Conservation (phyloP, 148 eudicot genomes). For the Salicornia ramosissima region DNA sequence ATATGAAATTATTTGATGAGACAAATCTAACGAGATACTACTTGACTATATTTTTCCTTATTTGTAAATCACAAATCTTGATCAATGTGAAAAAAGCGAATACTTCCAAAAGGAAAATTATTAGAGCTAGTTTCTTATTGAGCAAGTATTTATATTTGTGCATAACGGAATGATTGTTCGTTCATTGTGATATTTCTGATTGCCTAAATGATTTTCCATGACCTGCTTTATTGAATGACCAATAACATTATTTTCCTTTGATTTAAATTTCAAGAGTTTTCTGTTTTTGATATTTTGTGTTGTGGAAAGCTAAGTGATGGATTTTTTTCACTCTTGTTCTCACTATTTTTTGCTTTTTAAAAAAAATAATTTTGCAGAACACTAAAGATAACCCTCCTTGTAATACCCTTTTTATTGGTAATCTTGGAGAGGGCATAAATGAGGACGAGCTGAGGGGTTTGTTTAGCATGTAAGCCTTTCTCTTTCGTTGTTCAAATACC, state of each 20-base stretch:
- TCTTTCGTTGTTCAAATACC: slow-evolving; percentile 9
- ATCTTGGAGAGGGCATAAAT: slow-evolving; percentile 82
- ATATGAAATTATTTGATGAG: too few relatives aligned
- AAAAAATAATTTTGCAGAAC: slow-evolving; percentile 83
- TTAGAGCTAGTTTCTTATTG: too few relatives aligned
- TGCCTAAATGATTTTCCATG: neutral
- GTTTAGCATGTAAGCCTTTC: slow-evolving; percentile 58
- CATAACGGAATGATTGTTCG: too few relatives aligned
- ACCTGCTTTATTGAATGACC: neutral
- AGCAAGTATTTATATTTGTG: too few relatives aligned
- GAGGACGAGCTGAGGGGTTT: slow-evolving; percentile 94
- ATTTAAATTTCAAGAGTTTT: neutral
- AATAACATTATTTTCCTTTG: neutral
- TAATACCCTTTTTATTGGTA: slow-evolving; percentile 92
- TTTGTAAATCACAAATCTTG: too few relatives aligned
- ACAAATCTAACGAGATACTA: too few relatives aligned
- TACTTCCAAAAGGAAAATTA: too few relatives aligned
- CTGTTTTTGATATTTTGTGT: neutral
- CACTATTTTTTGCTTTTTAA: slow-evolving; percentile 13
- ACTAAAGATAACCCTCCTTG: slow-evolving; percentile 97
- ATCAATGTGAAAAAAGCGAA: too few relatives aligned
- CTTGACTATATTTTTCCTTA: too few relatives aligned
- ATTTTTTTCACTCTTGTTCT: neutral
- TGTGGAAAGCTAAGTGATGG: neutral
- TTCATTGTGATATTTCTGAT: neutral